Conservation (phyloP, 2,329 filamentous ascomycete species). For the Neonectria ditissima region DNA sequence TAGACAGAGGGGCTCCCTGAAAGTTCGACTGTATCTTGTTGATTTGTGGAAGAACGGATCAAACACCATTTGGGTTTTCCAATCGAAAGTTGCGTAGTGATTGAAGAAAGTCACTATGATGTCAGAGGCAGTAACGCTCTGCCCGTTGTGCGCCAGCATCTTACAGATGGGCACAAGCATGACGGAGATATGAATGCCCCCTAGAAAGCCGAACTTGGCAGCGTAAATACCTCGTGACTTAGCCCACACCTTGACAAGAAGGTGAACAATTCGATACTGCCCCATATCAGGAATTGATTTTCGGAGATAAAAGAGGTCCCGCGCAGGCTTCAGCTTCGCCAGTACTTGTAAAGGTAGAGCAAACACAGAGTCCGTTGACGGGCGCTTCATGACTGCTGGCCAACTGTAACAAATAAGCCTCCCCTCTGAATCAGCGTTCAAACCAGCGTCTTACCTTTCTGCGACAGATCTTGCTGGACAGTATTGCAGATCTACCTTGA, state of each 20-base stretch:
- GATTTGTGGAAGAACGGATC: constrained; percentile 70
- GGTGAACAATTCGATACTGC: constrained; percentile 69
- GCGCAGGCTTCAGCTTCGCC: constrained; percentile 71
- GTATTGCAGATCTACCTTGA: constrained; percentile 75
- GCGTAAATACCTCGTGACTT: constrained; percentile 72
- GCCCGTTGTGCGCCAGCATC: constrained; percentile 54
- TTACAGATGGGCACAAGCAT: constrained; percentile 72
- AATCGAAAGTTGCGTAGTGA: constrained; percentile 72
- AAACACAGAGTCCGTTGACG: constrained; percentile 65
- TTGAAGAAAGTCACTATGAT: constrained; percentile 71
- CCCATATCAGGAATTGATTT: constrained; percentile 69
- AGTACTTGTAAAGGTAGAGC: constrained; percentile 67
- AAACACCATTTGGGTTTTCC: constrained; percentile 64
- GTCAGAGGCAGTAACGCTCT: constrained; percentile 58
- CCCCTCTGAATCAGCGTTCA: background rate
- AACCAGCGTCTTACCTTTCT: constrained; percentile 53
- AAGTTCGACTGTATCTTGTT: constrained; percentile 65
- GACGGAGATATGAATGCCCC: constrained; percentile 73
- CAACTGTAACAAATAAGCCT: constrained; percentile 48
- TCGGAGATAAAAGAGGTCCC: constrained; percentile 71
- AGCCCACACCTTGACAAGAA: constrained; percentile 72
- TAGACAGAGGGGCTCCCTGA: constrained; percentile 71
- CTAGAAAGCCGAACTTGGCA: constrained; percentile 73
- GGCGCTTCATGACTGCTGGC: constrained; percentile 60
- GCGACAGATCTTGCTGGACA: constrained; percentile 68